Conservation (phyloP, 768 basidiomycete species). For the Chalciporus chontae region DNA sequence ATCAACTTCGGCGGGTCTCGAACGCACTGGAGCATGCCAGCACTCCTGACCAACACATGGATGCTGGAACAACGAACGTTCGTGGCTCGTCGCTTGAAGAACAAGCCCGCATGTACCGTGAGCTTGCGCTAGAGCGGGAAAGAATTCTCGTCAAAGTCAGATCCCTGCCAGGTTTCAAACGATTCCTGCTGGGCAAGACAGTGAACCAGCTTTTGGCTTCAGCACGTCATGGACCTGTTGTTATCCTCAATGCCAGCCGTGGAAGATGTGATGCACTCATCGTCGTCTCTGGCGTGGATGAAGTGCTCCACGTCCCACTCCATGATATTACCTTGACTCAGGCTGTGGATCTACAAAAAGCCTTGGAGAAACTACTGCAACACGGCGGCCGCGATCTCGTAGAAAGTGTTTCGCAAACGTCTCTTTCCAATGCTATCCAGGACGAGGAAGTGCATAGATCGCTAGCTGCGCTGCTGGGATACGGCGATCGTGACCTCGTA, state of each 20-base stretch:
- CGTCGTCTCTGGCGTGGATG: not conserved
- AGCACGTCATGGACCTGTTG: not conserved
- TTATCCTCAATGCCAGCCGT: not conserved
- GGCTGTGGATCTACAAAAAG: too few relatives aligned
- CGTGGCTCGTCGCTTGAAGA: not conserved
- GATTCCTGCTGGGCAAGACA: not conserved
- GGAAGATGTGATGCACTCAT: constrained; percentile 1
- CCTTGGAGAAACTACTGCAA: too few relatives aligned
- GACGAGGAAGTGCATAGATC: too few relatives aligned
- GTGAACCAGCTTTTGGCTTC: not conserved
- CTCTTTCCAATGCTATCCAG: too few relatives aligned
- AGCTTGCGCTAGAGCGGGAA: constrained; percentile 5
- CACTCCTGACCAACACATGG: too few relatives aligned
- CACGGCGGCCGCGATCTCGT: too few relatives aligned
- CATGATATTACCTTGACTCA: not conserved
- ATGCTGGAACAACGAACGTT: not conserved
- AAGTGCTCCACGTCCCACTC: not conserved
- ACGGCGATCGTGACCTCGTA: too few relatives aligned
- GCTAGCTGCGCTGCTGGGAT: too few relatives aligned
- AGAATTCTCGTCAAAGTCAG: not conserved
- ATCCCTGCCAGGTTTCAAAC: not conserved
- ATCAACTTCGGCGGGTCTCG: constrained; percentile 1
- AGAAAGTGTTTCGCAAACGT: too few relatives aligned
- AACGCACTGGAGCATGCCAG: not conserved
- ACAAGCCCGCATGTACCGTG: not conserved